These are phyloP conservation scores for Artemisia annua DNA, from an alignment of 129 eudicot genomes.

Conservation along the genomic window DNA sequence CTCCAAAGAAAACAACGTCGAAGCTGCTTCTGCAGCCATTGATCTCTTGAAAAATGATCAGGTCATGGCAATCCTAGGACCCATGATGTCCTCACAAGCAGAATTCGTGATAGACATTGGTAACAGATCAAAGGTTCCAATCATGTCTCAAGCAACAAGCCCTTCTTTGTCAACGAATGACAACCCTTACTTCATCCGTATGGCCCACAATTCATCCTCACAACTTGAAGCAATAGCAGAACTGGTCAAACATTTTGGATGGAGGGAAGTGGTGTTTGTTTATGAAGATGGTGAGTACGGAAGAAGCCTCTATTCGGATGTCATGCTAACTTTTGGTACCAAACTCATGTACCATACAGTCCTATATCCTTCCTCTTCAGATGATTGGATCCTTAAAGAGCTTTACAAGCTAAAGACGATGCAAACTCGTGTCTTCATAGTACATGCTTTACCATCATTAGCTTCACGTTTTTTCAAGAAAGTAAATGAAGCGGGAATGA, in stretches of 20 bases:
- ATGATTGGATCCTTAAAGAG: constrained; percentile 32
- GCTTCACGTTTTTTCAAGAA: constrained; percentile 42
- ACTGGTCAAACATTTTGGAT: background rate
- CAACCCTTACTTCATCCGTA: too few relatives aligned
- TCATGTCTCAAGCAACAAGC: too few relatives aligned
- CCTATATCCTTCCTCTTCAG: background rate
- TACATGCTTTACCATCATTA: constrained; percentile 37
- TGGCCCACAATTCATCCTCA: too few relatives aligned
- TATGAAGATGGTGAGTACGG: background rate
- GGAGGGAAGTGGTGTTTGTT: background rate
- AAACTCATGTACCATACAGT: background rate
- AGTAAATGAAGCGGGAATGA: constrained; percentile 45
- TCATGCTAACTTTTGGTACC: background rate
- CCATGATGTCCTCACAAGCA: too few relatives aligned
- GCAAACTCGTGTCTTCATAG: constrained; percentile 55
- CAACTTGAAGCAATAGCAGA: too few relatives aligned
- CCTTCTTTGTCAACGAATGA: too few relatives aligned
- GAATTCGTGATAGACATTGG: too few relatives aligned
- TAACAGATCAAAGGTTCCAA: too few relatives aligned
- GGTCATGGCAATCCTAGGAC: too few relatives aligned
- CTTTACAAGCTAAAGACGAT: constrained; percentile 40
- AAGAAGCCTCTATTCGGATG: background rate
- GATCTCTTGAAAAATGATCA: too few relatives aligned
- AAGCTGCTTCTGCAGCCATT: too few relatives aligned
- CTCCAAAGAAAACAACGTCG: too few relatives aligned